Evolutionary conservation across 345 rosid genomes (phyloP), one percentile per base, ranked within the genome.

Genomic region (Acer yangbiense): DNA sequence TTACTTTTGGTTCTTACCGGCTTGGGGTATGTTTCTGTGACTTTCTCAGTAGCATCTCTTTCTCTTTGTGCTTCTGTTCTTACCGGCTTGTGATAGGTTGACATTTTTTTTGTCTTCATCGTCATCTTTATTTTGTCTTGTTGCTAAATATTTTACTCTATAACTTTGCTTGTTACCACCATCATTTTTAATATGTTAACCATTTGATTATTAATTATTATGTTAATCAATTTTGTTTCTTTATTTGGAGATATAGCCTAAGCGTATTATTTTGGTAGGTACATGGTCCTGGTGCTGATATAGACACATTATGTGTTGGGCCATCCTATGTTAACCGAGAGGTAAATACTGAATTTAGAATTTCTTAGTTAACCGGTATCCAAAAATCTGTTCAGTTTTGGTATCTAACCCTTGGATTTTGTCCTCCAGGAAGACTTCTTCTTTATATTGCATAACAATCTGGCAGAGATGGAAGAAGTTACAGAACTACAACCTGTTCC

Each of bases 211-310:
- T 35, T 29, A 6, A 65, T 54, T 65, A 20, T 35, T 29, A 2
- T 63, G 25, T n/a, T 39, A 20, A 35, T 61, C 25, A 21, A n/a
- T 61, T 10, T 11, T 79, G 65, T 46, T 61, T 17, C 16, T 18
- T 21, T 32, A 9, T 52, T 3, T 43, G 35, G 44, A 23, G 32
- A 52, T 63, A 16, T 35, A 12, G 41, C 6, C 71, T 48, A 65
- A 32, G 29, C 13, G 20, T 60, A 54, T 35, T 75, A 16, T 23
- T 61, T 46, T 65, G 52, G 32, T 78, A 91, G 95, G 95, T 91
- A 43, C 92, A 91, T 82, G 90, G 93, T 75, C 92, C 93, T 81
- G 93, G 92, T 61, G 90, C 92, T 79, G 95, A 89, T 70, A 80
- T 91, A 50, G 95, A 89, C 74, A 86, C 90, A 41, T 80, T 91